phyloP scores from a whole-genome alignment of 1,284 basidiomycete genomes.

The Porogramme epimiltina region DNA sequence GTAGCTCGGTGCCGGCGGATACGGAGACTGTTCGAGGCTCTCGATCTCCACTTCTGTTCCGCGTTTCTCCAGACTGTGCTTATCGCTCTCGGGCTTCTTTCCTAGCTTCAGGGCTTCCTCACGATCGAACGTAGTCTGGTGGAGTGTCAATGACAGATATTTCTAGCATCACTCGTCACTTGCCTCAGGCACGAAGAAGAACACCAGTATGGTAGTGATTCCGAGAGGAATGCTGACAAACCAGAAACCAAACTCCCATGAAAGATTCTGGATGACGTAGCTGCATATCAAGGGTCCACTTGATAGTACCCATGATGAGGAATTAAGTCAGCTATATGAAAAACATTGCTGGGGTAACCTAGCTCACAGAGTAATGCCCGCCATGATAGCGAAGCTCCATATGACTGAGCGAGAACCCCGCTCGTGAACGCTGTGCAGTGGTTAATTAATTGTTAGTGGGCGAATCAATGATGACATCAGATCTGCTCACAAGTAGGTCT shows the following conservation, averaged over 20 bases:
- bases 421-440: conserved; percentile 39
- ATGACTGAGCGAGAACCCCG: conserved; percentile 42
- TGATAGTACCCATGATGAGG: too few relatives aligned
- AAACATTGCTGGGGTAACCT: too few relatives aligned
- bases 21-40: conserved; percentile 5
- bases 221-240: conserved; percentile 44
- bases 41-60: conserved; percentile 4
- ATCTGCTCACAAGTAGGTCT: conserved; percentile 41
- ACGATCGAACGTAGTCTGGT: conserved; percentile 35
- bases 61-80: conserved; percentile 31
- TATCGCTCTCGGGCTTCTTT: conserved; percentile 25
- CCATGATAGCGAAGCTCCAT: conserved; percentile 45
- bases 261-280: conserved; percentile 43
- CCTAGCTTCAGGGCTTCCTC: not conserved
- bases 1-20: conserved; percentile 26
- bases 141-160: not conserved
- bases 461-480: not conserved
- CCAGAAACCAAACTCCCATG: conserved; percentile 46
- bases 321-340: not conserved
- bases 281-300: conserved; percentile 42
- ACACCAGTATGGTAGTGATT: conserved; percentile 35
- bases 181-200: conserved; percentile 47
- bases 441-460: not conserved
- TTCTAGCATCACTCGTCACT: not conserved
- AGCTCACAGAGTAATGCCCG: conserved; percentile 42